phyloP scores from a whole-genome alignment of 768 basidiomycete species.

The Panellus pusillus region DNA sequence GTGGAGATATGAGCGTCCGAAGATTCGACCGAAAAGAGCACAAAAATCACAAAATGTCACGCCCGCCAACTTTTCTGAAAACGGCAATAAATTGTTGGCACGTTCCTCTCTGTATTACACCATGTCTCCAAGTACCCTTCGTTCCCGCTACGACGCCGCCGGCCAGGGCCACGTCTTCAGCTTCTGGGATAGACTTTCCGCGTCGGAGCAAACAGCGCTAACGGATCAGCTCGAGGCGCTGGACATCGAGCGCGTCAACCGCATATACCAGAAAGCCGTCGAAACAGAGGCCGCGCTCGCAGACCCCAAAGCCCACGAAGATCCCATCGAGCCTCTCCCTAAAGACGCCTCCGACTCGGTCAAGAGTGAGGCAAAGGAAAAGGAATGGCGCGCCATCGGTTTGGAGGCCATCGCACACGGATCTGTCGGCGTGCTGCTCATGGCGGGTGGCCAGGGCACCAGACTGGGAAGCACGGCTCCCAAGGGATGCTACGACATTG shows the following conservation, averaged over 20 bases:
- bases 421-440: slow-evolving; percentile 91
- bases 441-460: slow-evolving; percentile 98
- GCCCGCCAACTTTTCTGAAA: no score
- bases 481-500: slow-evolving; percentile 98
- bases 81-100: slow-evolving; percentile 2
- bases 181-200: slow-evolving; percentile 77
- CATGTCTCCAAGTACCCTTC: slow-evolving; percentile 62
- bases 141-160: slow-evolving; percentile 71
- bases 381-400: slow-evolving; percentile 77
- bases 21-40: no score
- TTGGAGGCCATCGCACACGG: slow-evolving; percentile 78
- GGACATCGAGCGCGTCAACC: slow-evolving; percentile 90
- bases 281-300: slow-evolving; percentile 55
- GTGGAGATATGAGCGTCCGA: no score
- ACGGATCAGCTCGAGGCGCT: slow-evolving; percentile 72
- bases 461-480: slow-evolving; percentile 89
- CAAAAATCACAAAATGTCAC: no score
- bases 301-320: slow-evolving; percentile 37
- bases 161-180: slow-evolving; percentile 90
- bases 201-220: slow-evolving; percentile 63
- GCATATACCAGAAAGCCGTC: slow-evolving; percentile 78
- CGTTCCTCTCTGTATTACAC: slow-evolving; percentile 23
- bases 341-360: slow-evolving; percentile 69
- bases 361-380: slow-evolving; percentile 52
- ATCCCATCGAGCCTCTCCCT: slow-evolving; percentile 80